Evolutionary conservation across 208 protist genomes (phyloP), one percentile per base, ranked within the genome.

Genomic region (Leishmania arabica): DNA sequence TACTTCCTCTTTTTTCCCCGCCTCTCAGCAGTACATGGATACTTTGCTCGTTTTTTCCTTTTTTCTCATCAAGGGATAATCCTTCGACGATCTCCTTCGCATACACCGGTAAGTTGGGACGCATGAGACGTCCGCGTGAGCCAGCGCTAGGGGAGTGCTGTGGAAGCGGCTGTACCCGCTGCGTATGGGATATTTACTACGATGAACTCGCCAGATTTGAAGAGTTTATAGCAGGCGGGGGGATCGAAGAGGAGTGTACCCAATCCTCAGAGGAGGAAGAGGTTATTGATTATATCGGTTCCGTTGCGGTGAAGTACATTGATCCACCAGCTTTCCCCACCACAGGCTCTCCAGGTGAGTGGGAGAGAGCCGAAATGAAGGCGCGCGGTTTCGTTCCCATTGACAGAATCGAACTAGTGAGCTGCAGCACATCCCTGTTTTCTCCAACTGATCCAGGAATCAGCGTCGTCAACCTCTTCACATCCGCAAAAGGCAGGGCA

Each of bases 111-210:
- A 24, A 31, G 62, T 58, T 34, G 42, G 66, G 51, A 64, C 53
- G 17, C 27, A 87, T 79, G 79, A 82, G 82, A 78, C 85, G 89
- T 37, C 95, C 95, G 5, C 82, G 93, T 21, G 91, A 95, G 70
- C 95, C 95, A 53, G 76, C 75, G 37, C 89, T 89, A 19, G 90
- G 89, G 27, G 95, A 98, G 47, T 98, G 95, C 83, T 98, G 95
- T 60, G 95, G 95, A 11, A 95, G 89, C 72, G 95, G 95, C 21
- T 98, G 95, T 75, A 86, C 95, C 31, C 86, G 95, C 56, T 98
- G 95, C 84, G 93, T 98, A 13, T 98, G 93, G 92, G 95, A 98
- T 79, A 86, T 96, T 13, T 98, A 96, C 84, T 98, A 95, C 69
- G 95, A 98, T 72, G 75, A 93, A 31, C 82, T 96, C 27, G 83